Percentiles rank a stretch among this genome's conserved stretches.
Conservation (phyloP, 345 rosid species). For the Eucalyptus curtisii region DNA sequence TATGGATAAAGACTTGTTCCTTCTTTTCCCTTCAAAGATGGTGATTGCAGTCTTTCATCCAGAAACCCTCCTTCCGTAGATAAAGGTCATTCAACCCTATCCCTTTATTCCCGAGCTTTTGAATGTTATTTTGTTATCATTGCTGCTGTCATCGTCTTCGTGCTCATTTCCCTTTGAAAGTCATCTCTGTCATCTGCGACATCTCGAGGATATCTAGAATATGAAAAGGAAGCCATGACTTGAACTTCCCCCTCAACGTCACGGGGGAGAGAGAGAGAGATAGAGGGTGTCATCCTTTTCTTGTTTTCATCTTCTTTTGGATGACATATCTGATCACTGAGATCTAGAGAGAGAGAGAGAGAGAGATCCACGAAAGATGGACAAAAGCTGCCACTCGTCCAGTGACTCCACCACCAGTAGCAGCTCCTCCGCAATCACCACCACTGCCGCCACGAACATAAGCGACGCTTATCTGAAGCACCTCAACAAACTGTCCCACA, state of each 20-base stretch:
- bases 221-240: neutral
- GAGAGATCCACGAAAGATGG: constrained; percentile 15
- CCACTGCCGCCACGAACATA: neutral
- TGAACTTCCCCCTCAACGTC: neutral
- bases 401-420: constrained; percentile 25
- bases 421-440: neutral
- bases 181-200: neutral
- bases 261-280: neutral
- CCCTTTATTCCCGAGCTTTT: neutral
- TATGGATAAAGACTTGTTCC: neutral
- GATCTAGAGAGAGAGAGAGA: neutral
- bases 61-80: neutral
- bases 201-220: neutral
- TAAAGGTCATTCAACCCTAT: neutral
- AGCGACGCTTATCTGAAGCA: constrained; percentile 38
- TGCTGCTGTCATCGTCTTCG: neutral
- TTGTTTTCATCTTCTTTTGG: neutral
- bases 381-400: constrained; percentile 45
- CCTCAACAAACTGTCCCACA: constrained; percentile 77
- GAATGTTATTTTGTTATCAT: neutral
- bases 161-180: neutral
- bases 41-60: neutral
- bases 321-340: neutral
- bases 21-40: neutral
- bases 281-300: neutral